Evolutionary conservation across 768 basidiomycete species (phyloP).

Genomic region (Imleria badia): DNA sequence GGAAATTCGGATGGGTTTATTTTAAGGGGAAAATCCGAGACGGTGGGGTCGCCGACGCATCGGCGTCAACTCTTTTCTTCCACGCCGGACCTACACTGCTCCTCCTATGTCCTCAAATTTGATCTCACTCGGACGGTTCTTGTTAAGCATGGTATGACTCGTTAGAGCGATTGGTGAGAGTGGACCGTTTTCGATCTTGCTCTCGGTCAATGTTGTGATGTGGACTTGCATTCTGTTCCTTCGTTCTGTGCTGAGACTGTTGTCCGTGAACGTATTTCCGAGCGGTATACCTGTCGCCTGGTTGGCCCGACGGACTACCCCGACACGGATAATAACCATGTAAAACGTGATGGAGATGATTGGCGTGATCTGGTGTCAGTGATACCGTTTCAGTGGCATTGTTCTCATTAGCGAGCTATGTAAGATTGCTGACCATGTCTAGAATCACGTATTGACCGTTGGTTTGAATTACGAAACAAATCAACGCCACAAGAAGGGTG

Average conservation of each 20-base stretch:
- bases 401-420: background rate
- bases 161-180: too few relatives aligned
- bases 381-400: background rate
- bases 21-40: too few relatives aligned
- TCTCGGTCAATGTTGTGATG: background rate
- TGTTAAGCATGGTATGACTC: too few relatives aligned
- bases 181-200: background rate
- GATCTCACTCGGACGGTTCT: too few relatives aligned
- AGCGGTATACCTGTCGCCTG: background rate
- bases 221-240: background rate
- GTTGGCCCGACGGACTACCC: background rate
- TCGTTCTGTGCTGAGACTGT: background rate
- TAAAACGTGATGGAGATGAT: constrained; percentile 18
- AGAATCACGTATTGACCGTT: constrained; percentile 11
- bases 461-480: background rate
- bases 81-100: too few relatives aligned
- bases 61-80: too few relatives aligned
- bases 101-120: too few relatives aligned
- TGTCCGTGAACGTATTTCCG: background rate
- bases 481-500: constrained; percentile 4
- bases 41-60: too few relatives aligned
- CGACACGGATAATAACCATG: constrained; percentile 9
- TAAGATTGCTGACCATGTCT: constrained; percentile 6
- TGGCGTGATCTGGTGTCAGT: background rate
- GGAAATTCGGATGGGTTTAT: too few relatives aligned